phyloP scores from a whole-genome alignment of 2,329 filamentous ascomycete genomes.

The Colletotrichum sidae region DNA sequence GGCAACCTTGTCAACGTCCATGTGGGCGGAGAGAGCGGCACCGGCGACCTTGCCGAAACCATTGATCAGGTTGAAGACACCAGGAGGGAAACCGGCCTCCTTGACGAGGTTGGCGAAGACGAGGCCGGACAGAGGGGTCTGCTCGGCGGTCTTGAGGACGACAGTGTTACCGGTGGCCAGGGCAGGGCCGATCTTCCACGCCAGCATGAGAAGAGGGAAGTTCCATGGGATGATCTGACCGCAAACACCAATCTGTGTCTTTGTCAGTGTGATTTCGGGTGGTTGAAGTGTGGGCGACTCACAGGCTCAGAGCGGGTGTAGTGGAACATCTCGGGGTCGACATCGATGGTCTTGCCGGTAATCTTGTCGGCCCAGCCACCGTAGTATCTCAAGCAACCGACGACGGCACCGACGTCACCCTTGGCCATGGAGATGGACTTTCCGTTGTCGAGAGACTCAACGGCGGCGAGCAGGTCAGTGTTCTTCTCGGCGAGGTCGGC shows the following conservation, averaged over 20 bases:
- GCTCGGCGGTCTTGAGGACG: slow-evolving; percentile 81
- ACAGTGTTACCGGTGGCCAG: slow-evolving; percentile 79
- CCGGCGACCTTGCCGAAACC: slow-evolving; percentile 84
- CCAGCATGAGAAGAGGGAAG: slow-evolving; percentile 84
- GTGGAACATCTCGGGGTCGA: slow-evolving; percentile 81
- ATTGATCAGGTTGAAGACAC: slow-evolving; percentile 81
- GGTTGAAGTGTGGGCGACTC: slow-evolving; percentile 42
- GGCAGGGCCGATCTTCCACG: slow-evolving; percentile 85
- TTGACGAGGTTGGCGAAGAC: slow-evolving; percentile 74
- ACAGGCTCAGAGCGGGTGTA: slow-evolving; percentile 84
- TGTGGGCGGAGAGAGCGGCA: slow-evolving; percentile 80
- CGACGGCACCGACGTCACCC: slow-evolving; percentile 77
- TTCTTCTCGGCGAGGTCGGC: slow-evolving; percentile 86
- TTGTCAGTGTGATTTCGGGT: not conserved
- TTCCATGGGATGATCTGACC: slow-evolving; percentile 93
- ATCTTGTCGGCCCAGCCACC: slow-evolving; percentile 95
- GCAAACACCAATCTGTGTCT: slow-evolving; percentile 74
- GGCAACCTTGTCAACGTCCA: slow-evolving; percentile 85
- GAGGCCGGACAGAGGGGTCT: slow-evolving; percentile 78
- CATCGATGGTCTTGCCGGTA: slow-evolving; percentile 86
- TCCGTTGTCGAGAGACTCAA: slow-evolving; percentile 91
- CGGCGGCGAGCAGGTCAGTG: slow-evolving; percentile 77
- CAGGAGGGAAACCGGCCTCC: slow-evolving; percentile 82
- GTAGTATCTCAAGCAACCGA: slow-evolving; percentile 74
- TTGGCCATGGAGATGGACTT: slow-evolving; percentile 83